Percentiles rank a stretch among this genome's conserved stretches.
Evolutionary conservation across 345 rosid genomes (phyloP).

Genomic region (Psidium guajava): DNA sequence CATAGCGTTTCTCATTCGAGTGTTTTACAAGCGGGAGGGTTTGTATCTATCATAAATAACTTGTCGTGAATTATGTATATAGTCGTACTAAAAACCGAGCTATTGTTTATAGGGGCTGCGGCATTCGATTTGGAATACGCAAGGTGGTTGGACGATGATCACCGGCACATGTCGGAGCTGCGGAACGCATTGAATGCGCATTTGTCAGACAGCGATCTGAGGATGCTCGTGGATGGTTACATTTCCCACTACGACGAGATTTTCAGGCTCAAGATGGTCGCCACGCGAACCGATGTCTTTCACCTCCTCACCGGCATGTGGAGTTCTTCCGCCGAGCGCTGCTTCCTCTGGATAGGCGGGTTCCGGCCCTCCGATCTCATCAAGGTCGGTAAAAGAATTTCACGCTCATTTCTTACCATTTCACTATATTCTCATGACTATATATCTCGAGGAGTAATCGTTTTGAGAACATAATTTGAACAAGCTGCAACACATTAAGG

Average conservation of each 20-base stretch:
- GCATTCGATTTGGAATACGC: conserved; percentile 93
- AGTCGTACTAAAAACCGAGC: neutral
- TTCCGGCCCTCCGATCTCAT: conserved; percentile 92
- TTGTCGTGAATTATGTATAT: neutral
- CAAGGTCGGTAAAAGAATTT: conserved; percentile 34
- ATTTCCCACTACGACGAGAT: conserved; percentile 77
- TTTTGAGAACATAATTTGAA: neutral
- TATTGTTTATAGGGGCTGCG: neutral
- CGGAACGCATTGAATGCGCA: conserved; percentile 76
- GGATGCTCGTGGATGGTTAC: conserved; percentile 62
- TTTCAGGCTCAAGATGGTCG: conserved; percentile 48
- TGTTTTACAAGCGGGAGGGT: too few relatives aligned
- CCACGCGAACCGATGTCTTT: conserved; percentile 75
- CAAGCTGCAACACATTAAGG: neutral
- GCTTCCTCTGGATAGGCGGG: conserved; percentile 99
- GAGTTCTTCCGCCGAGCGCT: conserved; percentile 84
- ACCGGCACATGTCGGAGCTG: conserved; percentile 71
- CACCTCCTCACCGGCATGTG: conserved; percentile 86
- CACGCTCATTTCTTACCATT: neutral
- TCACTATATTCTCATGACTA: neutral
- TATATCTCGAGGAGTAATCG: neutral
- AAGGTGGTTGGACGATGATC: conserved; percentile 88
- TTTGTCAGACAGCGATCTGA: conserved; percentile 54
- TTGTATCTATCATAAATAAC: too few relatives aligned
- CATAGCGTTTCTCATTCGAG: too few relatives aligned